Conservation (phyloP, 345 rosid genomes). For the Pugionium dolabratum region DNA sequence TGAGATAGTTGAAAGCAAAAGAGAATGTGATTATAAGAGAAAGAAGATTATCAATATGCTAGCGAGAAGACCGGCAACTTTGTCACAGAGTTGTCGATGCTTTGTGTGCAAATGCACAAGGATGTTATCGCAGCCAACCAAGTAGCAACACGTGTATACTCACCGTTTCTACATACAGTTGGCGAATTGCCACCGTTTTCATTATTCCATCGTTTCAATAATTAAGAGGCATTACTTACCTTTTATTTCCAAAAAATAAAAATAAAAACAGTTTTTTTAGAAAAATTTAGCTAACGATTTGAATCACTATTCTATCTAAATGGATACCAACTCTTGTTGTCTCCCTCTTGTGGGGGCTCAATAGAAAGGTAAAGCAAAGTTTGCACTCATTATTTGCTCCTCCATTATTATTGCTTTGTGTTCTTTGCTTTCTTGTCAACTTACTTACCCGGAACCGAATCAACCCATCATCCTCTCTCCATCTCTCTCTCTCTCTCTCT, state of each 20-base stretch:
- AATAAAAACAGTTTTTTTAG: too few relatives aligned
- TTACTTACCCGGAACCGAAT: too few relatives aligned
- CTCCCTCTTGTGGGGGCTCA: constrained; percentile 37
- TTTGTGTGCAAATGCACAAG: constrained; percentile 79
- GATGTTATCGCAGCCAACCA: constrained; percentile 91
- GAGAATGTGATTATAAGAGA: too few relatives aligned
- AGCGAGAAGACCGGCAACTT: constrained; percentile 97
- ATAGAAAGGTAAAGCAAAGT: constrained; percentile 27
- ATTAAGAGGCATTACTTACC: too few relatives aligned
- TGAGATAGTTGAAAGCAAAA: too few relatives aligned
- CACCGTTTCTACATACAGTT: too few relatives aligned
- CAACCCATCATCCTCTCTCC: too few relatives aligned
- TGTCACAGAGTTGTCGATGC: constrained; percentile 84
- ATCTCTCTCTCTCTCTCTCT: too few relatives aligned
- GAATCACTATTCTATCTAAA: constrained; percentile 41
- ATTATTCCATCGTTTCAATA: too few relatives aligned
- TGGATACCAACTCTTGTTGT: constrained; percentile 54
- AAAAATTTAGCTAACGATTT: background rate
- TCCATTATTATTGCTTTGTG: constrained; percentile 16
- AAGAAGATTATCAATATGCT: constrained; percentile 86
- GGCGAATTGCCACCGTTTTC: too few relatives aligned
- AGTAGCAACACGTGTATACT: constrained; percentile 44
- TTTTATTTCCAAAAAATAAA: too few relatives aligned
- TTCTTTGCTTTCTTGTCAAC: constrained; percentile 8
- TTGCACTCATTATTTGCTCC: constrained; percentile 37